phyloP scores from a whole-genome alignment of 1,284 basidiomycete genomes.

The Cutaneotrichosporon sp. region DNA sequence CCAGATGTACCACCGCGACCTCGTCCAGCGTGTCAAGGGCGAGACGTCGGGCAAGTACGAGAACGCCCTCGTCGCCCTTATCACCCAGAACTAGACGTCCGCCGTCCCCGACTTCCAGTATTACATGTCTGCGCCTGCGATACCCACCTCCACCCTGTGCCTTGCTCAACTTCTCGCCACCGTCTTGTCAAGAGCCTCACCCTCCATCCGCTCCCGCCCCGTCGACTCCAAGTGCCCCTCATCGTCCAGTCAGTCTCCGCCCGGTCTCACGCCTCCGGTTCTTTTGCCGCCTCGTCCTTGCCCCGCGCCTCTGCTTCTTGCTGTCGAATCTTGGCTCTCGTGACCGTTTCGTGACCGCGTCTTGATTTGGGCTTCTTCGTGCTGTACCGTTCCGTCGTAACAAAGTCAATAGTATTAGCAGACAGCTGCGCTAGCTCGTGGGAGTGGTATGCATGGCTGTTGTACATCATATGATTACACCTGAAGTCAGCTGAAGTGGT shows the following conservation, averaged over 20 bases:
- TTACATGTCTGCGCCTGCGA: background rate
- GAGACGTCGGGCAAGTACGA: conserved; percentile 55
- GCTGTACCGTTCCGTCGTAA: background rate
- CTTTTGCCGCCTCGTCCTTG: background rate
- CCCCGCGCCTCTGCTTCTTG: background rate
- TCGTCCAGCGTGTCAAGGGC: conserved; percentile 46
- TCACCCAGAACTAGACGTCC: conserved; percentile 34
- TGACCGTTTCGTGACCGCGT: background rate
- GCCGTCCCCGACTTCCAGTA: background rate
- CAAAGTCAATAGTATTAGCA: conserved; percentile 9
- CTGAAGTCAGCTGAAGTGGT: conserved; percentile 6
- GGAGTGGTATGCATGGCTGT: conserved; percentile 27
- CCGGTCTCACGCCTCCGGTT: too few relatives aligned
- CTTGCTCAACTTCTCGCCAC: background rate
- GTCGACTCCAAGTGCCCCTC: background rate
- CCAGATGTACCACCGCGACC: conserved; percentile 37
- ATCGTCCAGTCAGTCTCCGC: too few relatives aligned
- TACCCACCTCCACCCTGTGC: background rate
- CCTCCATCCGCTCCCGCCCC: background rate
- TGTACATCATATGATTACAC: conserved; percentile 25
- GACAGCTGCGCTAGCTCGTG: background rate
- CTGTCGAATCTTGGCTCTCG: background rate
- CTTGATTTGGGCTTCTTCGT: conserved; percentile 3
- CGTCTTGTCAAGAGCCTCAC: background rate
- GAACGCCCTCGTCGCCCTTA: conserved; percentile 40